Evolutionary conservation across 192 early-diverging fungal species (phyloP).

Genomic region (Umbelopsis sp.): DNA sequence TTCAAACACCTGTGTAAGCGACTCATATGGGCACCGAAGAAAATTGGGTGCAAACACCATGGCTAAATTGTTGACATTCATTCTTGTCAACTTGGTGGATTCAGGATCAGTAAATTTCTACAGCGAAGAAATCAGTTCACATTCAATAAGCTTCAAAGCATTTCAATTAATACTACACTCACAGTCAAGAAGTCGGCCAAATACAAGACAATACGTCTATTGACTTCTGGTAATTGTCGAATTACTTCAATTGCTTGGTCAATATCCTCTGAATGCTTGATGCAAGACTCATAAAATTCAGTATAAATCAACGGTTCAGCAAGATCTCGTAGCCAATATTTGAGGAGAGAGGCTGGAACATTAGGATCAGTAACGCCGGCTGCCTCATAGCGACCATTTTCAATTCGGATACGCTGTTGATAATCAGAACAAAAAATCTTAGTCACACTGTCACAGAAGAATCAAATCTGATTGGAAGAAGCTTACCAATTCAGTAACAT

Average conservation of each 20-base stretch:
- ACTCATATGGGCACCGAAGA: constrained; percentile 81
- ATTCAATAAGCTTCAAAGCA: neutral
- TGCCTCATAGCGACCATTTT: constrained; percentile 76
- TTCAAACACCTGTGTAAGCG: constrained; percentile 62
- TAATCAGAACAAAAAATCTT: constrained; percentile 14
- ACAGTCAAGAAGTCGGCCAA: constrained; percentile 83
- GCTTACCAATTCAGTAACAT: constrained; percentile 73
- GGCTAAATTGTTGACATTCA: constrained; percentile 89
- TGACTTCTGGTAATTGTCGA: constrained; percentile 56
- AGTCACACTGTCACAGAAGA: neutral
- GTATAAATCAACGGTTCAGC: constrained; percentile 88
- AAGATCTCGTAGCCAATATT: constrained; percentile 93
- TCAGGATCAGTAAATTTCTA: constrained; percentile 73
- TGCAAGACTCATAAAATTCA: constrained; percentile 78
- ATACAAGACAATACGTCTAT: constrained; percentile 73
- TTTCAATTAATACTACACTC: neutral
- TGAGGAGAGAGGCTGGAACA: constrained; percentile 89
- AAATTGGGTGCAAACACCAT: constrained; percentile 98
- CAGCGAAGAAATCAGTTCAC: neutral
- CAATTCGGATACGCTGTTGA: constrained; percentile 73
- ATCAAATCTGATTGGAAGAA: constrained; percentile 9
- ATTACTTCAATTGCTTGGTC: constrained; percentile 57
- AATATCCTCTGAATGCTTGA: constrained; percentile 60
- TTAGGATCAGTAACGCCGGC: constrained; percentile 82
- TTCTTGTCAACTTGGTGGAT: constrained; percentile 82